phyloP scores from a whole-genome alignment of 148 eudicot genomes.

The Spergularia bocconei region DNA sequence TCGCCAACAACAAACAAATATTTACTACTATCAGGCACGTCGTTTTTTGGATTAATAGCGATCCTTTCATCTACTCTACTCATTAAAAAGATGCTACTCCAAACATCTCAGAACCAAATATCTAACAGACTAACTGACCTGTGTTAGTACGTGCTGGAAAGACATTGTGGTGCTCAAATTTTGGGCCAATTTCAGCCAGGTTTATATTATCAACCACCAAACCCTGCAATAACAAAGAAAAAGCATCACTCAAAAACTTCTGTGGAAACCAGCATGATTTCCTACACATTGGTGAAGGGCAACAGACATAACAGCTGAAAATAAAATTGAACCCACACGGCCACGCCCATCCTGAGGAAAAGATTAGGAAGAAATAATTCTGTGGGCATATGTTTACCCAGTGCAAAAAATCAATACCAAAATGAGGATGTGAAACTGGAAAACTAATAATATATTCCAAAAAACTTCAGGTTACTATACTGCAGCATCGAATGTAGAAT shows the following conservation, averaged over 20 bases:
- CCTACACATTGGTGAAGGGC: neutral
- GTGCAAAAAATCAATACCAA: neutral
- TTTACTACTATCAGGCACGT: neutral
- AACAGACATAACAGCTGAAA: neutral
- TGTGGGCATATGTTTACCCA: neutral
- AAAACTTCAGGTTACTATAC: neutral
- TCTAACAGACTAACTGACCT: conserved; percentile 42
- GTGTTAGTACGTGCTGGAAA: conserved; percentile 97
- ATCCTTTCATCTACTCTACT: neutral
- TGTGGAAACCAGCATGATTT: neutral
- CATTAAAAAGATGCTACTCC: neutral
- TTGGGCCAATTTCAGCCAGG: conserved; percentile 86
- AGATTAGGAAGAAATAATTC: neutral
- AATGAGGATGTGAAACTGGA: neutral
- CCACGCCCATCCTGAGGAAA: neutral
- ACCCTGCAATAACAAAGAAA: conserved; percentile 45
- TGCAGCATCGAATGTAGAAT: neutral
- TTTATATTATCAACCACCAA: conserved; percentile 83
- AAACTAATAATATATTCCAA: neutral
- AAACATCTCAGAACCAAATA: neutral
- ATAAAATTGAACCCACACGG: neutral
- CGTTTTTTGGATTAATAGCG: neutral
- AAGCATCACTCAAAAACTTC: conserved; percentile 2
- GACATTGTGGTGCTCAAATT: conserved; percentile 82
- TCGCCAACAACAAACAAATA: neutral